Evolutionary conservation across 768 basidiomycete species (phyloP).

Genomic region (Tricholoma flavovirens): DNA sequence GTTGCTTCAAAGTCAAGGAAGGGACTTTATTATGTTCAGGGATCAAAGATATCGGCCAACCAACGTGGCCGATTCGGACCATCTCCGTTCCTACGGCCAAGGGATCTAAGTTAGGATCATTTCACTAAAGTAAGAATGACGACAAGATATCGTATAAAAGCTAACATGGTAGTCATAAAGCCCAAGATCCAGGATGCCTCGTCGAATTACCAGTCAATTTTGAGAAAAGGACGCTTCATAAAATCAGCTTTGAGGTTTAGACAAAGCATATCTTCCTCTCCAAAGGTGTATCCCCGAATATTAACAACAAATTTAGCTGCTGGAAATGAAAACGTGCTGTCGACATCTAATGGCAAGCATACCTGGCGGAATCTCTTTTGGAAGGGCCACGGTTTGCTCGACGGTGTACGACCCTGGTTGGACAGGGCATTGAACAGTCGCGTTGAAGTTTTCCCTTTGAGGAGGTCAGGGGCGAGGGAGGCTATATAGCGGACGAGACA

Average conservation of each 20-base stretch:
- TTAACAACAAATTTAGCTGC: slow-evolving; percentile 80
- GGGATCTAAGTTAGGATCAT: no score
- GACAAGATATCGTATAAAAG: not conserved
- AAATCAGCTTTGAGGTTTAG: slow-evolving; percentile 78
- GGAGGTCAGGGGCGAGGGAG: slow-evolving; percentile 3
- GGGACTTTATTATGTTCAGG: no score
- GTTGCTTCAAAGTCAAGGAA: no score
- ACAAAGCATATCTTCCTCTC: slow-evolving; percentile 77
- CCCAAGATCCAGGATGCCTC: not conserved
- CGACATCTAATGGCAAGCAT: slow-evolving; percentile 10
- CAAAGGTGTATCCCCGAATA: slow-evolving; percentile 62
- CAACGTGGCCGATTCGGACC: no score
- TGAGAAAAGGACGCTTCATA: slow-evolving; percentile 38
- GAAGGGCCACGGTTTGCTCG: slow-evolving; percentile 77
- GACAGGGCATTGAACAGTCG: slow-evolving; percentile 81
- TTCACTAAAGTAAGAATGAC: no score
- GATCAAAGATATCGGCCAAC: no score
- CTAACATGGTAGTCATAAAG: not conserved
- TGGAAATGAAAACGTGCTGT: slow-evolving; percentile 1
- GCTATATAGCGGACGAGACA: slow-evolving; percentile 26
- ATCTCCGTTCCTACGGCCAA: no score
- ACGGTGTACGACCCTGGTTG: slow-evolving; percentile 65
- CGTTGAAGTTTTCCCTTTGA: slow-evolving; percentile 67
- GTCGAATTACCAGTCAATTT: slow-evolving; percentile 23
- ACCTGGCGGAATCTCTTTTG: slow-evolving; percentile 88